Evolutionary conservation across 1,284 basidiomycete species (phyloP), one percentile per base, ranked within the genome.

Genomic region (Pascua sp.): DNA sequence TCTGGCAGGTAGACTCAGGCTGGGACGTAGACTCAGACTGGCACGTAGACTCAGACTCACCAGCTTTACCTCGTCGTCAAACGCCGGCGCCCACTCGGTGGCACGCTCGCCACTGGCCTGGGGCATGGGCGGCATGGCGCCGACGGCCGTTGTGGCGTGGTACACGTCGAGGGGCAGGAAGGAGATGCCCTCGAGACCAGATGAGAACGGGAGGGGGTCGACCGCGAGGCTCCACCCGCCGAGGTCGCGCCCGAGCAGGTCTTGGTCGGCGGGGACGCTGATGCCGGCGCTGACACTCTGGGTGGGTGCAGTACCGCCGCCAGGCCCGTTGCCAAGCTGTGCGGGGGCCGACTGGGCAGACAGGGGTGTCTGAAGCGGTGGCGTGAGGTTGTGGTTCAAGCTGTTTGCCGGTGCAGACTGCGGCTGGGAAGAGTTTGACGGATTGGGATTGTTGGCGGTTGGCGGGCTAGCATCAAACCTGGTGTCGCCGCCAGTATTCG

Each of bases 151-250:
- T 0, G 57, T 49, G 1, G 59, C 59, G 45, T 60, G 54, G 18
- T 46, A 60, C 7, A 53, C 37, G 12, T 60, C 43, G 36, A 62
- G 46, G 2, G 55, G 60, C 2, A 62, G 52, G 11, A 51, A 52
- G 1, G 51, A 51, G 43, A 59, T 59, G n/a, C 60, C 60, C 36
- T 62, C 60, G 17, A 62, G 52, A 4, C 60, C 60, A 10, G 47
- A 57, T 5, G 46, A 37, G 60, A 62, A 62, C 10, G 57, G 52
- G 43, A 46, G 40, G 4, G 60, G 55, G 18, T 62, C 57, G 18
- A 62, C 57, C 1, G 48, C 47, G 4, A 62, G 46, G 0, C 55
- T 43, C 60, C 60, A 62, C 38, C 47, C 24, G 8, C 44, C 49
- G 17, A 46, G 18, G 43, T 38, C 47, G 24, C 24, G 24, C 16